A percentile compares a stretch with the other conserved stretches of the same genome.
Conservation (phyloP, 805 yeast species). For the Cyberlindnera samutprakarnensis region DNA sequence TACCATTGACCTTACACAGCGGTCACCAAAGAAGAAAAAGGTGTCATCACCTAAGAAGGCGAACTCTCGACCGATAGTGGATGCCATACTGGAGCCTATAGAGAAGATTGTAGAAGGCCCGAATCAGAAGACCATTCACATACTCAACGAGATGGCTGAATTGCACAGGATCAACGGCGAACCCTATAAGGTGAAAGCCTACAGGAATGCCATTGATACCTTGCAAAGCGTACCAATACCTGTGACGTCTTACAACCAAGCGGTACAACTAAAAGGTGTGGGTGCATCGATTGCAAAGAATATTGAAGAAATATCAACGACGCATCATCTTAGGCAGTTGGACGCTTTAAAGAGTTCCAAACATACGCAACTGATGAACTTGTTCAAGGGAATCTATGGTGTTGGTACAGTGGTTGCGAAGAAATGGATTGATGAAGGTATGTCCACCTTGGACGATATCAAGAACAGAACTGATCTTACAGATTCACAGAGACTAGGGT, state of each 20-base stretch:
- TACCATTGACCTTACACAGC: conserved; percentile 6
- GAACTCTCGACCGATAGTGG: neutral
- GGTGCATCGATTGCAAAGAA: conserved; percentile 35
- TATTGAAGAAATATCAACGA: conserved; percentile 37
- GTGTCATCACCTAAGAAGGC: neutral
- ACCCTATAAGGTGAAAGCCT: conserved; percentile 32
- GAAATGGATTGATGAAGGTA: conserved; percentile 32
- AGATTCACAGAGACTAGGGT: conserved; percentile 29
- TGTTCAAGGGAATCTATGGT: conserved; percentile 38
- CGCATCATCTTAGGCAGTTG: conserved; percentile 24
- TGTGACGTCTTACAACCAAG: conserved; percentile 31
- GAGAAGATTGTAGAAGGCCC: conserved; percentile 10
- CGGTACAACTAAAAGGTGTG: conserved; percentile 31
- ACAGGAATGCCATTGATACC: conserved; percentile 36
- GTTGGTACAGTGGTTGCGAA: conserved; percentile 39
- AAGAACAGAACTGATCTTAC: conserved; percentile 22
- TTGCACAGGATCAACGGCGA: conserved; percentile 24
- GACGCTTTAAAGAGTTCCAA: conserved; percentile 20
- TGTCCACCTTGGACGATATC: conserved; percentile 32
- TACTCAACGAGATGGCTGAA: conserved; percentile 16
- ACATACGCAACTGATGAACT: conserved; percentile 19
- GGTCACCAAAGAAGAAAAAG: conserved; percentile 1
- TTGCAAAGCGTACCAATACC: conserved; percentile 22
- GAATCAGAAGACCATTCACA: conserved; percentile 14
- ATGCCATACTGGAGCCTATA: neutral